A percentile compares a stretch with the other conserved stretches of the same genome.
Evolutionary conservation across 176 grass and related monocot genomes (phyloP).

Genomic region (Phragmites australis): DNA sequence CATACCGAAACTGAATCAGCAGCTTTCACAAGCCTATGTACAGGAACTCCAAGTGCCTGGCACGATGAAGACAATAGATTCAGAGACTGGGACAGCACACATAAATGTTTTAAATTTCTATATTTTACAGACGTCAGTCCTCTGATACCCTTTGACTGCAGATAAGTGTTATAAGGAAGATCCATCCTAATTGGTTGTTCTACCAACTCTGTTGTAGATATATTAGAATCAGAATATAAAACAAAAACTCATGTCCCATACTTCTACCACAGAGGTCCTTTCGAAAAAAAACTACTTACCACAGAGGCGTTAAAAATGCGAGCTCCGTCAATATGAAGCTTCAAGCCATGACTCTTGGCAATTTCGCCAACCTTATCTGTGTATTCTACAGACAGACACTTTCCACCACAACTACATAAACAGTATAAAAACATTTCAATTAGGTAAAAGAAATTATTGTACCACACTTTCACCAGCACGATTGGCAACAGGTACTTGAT

Average conservation of each 20-base stretch:
- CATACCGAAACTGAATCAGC: slow-evolving; percentile 95
- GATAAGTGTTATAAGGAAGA: not conserved
- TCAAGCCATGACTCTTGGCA: slow-evolving; percentile 68
- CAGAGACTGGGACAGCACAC: not conserved
- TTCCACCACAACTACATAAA: slow-evolving; percentile 68
- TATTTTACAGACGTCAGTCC: not conserved
- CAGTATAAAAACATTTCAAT: not conserved
- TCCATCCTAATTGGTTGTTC: not conserved
- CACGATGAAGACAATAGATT: not conserved
- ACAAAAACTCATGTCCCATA: not conserved
- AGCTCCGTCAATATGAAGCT: slow-evolving; percentile 95
- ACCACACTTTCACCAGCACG: not conserved
- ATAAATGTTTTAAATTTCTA: not conserved
- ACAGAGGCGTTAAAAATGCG: slow-evolving; percentile 96
- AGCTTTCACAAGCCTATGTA: slow-evolving; percentile 74
- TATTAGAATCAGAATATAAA: not conserved
- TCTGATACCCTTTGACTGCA: not conserved
- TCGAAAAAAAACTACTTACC: no score
- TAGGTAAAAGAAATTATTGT: not conserved
- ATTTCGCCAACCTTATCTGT: slow-evolving; percentile 81
- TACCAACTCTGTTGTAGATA: not conserved
- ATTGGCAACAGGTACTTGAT: not conserved
- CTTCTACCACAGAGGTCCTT: slow-evolving; percentile 87
- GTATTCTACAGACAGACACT: slow-evolving; percentile 72
- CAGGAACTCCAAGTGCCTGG: slow-evolving; percentile 84